Percentiles rank a stretch among this genome's conserved stretches.
Conservation (phyloP, 345 rosid genomes). For the Ceriops tagal region DNA sequence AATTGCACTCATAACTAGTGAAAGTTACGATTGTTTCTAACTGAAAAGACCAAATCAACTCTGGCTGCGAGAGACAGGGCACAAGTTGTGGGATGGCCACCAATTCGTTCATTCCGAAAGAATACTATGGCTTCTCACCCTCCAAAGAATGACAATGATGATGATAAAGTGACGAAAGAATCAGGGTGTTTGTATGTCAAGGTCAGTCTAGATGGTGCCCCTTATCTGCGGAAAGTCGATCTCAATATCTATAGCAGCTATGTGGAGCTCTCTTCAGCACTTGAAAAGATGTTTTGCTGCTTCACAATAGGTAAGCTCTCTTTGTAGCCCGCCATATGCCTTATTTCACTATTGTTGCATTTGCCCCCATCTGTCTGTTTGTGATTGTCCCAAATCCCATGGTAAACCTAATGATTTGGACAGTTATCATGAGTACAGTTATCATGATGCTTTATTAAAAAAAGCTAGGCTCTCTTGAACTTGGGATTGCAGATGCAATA, state of each 20-base stretch:
- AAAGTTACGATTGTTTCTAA: not conserved
- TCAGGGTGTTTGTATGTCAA: constrained; percentile 37
- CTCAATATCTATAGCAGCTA: constrained; percentile 20
- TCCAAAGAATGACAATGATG: constrained; percentile 43
- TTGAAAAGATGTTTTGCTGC: constrained; percentile 37
- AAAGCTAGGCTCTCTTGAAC: not conserved
- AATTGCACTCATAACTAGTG: not conserved
- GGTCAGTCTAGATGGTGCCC: constrained; percentile 28
- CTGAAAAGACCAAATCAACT: not conserved
- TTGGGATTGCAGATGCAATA: not conserved
- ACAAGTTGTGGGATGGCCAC: constrained; percentile 31
- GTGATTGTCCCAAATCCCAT: not conserved
- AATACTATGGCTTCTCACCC: constrained; percentile 46
- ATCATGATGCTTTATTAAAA: not conserved
- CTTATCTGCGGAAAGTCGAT: constrained; percentile 26
- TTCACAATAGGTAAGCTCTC: constrained; percentile 54
- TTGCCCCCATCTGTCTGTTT: not conserved
- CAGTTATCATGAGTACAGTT: not conserved
- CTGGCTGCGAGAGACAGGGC: constrained; percentile 35
- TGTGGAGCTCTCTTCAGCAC: constrained; percentile 20
- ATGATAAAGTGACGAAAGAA: constrained; percentile 42
- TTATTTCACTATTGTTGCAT: not conserved
- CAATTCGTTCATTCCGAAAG: constrained; percentile 26
- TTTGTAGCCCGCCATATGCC: not conserved
- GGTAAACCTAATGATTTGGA: not conserved